Conservation (phyloP, 352 stramenopile species). For the Globisporangium nunn region DNA sequence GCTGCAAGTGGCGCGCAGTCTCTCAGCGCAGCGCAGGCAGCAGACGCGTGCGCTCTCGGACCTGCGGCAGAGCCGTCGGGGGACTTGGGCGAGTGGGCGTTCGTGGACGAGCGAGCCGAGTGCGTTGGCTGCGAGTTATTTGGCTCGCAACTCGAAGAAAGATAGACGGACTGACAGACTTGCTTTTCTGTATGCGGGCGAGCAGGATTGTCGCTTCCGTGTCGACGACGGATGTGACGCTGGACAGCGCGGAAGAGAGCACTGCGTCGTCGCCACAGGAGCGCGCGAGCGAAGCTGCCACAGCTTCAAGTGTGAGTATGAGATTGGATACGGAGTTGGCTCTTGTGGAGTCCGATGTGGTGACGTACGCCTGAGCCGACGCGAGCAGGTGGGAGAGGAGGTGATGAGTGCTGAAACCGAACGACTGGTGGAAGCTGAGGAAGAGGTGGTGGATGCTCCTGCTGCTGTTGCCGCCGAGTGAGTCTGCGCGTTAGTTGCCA, state of each 20-base stretch:
- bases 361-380: neutral
- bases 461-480: neutral
- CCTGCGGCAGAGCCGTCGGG: neutral
- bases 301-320: constrained; percentile 2
- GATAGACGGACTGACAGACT: neutral
- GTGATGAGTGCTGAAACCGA: too few relatives aligned
- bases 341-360: neutral
- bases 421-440: neutral
- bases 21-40: neutral
- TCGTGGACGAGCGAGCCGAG: constrained; percentile 68
- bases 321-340: neutral
- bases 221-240: constrained; percentile 9
- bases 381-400: neutral
- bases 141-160: too few relatives aligned
- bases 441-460: too few relatives aligned
- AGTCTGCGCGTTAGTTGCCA: neutral
- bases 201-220: constrained; percentile 39
- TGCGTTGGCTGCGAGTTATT: constrained; percentile 13
- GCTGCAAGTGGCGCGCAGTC: neutral
- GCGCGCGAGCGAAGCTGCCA: too few relatives aligned
- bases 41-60: neutral
- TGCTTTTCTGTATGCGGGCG: neutral
- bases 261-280: neutral
- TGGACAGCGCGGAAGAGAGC: neutral
- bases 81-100: constrained; percentile 50